Base-by-base conservation (phyloP, 2,329 filamentous ascomycete genomes). In the Clarireedia monteithiana region DNA sequence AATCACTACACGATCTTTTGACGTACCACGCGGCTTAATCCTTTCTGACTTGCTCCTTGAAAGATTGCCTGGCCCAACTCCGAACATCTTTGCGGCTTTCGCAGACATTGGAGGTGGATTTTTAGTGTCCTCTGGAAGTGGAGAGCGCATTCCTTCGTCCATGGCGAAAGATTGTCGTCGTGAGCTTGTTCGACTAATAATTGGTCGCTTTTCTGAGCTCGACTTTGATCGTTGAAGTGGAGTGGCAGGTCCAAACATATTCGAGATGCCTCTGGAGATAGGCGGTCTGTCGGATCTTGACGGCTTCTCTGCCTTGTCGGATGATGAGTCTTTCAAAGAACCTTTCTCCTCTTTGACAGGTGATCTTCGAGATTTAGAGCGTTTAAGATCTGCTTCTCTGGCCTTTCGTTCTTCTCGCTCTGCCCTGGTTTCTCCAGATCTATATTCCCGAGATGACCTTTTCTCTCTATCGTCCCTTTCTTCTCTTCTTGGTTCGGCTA, bases 81-180 rank as follows among this genome's bases (percentile, higher is more conserved):
- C 91, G 82, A 94, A 82, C 52, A 92, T 72, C 70, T 85, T 91
- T 34, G 89, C 88, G 27, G 89, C 89, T 71, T 95, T 95, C 47
- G 83, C 79, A 6, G 85, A 79, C 67, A 89, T 79, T 51, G 82
- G 80, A 3, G 78, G 77, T 44, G 60, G 59, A n/a, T 47, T 60
- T 48, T 48, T 50, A 24, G 77, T 73, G 34, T 86, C 82, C 30
- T 91, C 89, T 2, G 86, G 83, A 7, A 88, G 86, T 3, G 89
- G 88, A 20, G 88, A 89, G 47, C 81, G 77, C 58, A 91, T 74
- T 12, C 20, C 36, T 27, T 75, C 71, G 40, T 79, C 75, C 59
- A 84, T 79, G 53, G 89, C 87, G 15, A 86, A 71, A 0, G 89
- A 87, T 59, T 84, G 78, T 39, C 86, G 84, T 55, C 87, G 81